These are phyloP conservation scores for Pigoraptor vietnamica DNA, from an alignment of 78 protist genomes.

Conservation along the genomic window DNA sequence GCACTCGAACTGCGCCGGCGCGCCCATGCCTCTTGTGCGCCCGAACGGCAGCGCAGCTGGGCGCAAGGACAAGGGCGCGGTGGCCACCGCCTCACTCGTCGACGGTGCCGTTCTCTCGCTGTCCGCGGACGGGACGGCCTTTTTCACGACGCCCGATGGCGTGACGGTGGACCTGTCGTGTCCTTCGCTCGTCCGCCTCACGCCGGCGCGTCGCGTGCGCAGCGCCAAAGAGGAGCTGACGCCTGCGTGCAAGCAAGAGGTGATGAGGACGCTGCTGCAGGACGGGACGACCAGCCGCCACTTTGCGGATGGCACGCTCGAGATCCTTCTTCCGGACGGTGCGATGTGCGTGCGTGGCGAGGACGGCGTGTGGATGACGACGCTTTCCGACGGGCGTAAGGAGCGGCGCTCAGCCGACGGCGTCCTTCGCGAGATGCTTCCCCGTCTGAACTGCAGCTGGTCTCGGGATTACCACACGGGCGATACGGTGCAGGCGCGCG, in stretches of 20 bases:
- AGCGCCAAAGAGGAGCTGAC: neutral
- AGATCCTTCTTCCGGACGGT: neutral
- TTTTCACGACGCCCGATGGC: neutral
- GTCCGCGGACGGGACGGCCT: neutral
- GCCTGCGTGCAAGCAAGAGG: neutral
- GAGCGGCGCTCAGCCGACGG: neutral
- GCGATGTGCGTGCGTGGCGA: neutral
- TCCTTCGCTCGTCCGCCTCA: neutral
- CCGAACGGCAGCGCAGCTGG: neutral
- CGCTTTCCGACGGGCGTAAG: neutral
- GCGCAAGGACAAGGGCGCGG: neutral
- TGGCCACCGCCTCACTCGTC: neutral
- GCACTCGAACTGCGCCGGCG: neutral
- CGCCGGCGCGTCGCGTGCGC: neutral
- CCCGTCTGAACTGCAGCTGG: neutral
- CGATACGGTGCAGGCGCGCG: neutral
- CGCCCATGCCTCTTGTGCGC: neutral
- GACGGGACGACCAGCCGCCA: neutral
- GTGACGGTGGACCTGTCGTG: neutral
- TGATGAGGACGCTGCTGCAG: neutral
- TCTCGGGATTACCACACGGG: neutral
- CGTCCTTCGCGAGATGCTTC: neutral
- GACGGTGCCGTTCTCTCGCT: neutral
- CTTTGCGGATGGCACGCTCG: neutral
- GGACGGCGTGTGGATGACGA: neutral